These are phyloP conservation scores for Scedosporium aurantiacum DNA, from an alignment of 2,329 filamentous ascomycete genomes.

Conservation along the genomic window DNA sequence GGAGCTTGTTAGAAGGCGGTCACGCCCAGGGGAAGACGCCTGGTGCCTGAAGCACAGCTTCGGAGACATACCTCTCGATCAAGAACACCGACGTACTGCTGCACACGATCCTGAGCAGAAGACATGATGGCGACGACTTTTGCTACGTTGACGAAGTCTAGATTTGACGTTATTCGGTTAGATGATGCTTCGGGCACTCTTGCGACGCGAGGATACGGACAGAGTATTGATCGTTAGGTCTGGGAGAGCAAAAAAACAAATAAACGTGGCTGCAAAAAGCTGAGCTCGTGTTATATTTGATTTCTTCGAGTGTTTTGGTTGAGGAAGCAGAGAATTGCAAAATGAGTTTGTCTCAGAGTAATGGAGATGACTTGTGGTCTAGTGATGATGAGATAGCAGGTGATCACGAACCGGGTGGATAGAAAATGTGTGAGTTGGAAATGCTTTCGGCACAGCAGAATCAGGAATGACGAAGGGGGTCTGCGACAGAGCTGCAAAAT, in stretches of 20 bases:
- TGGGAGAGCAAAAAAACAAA: background rate
- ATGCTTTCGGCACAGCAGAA: background rate
- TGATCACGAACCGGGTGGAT: background rate
- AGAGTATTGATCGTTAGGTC: background rate
- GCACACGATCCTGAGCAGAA: constrained; percentile 62
- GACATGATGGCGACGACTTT: constrained; percentile 45
- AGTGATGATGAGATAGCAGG: constrained; percentile 6
- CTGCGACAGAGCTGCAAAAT: background rate
- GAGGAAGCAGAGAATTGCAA: background rate
- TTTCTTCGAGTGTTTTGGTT: background rate
- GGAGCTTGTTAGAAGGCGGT: constrained; percentile 5
- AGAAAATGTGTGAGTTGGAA: background rate
- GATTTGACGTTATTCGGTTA: constrained; percentile 10
- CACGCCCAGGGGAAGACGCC: constrained; percentile 4
- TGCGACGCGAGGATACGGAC: constrained; percentile 6
- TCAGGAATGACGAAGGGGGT: constrained; percentile 1
- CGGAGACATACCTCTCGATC: constrained; percentile 62
- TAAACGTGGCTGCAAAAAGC: background rate
- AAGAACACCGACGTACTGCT: constrained; percentile 66
- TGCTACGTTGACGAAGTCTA: background rate
- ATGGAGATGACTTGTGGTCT: background rate
- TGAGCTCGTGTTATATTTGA: background rate
- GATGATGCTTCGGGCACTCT: background rate
- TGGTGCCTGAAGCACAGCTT: background rate
- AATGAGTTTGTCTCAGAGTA: constrained; percentile 4